Percentiles rank a stretch among this genome's conserved stretches.
These are phyloP conservation scores for Sporothrix dimorphospora DNA, from an alignment of 2,329 filamentous ascomycete genomes.

Conservation along the genomic window DNA sequence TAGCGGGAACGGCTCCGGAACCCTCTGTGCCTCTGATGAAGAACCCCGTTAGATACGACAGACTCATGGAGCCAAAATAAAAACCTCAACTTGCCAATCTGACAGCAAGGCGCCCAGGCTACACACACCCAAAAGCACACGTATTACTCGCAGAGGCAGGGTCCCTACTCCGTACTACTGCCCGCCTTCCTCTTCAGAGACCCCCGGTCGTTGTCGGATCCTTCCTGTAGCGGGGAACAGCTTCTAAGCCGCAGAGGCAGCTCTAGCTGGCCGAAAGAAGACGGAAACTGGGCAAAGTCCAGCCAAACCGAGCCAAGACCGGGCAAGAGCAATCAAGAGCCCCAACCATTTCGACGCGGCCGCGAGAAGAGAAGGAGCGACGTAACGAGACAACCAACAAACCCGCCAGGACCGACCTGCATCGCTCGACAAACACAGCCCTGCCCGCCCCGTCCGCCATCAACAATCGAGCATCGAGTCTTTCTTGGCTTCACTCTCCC, in stretches of 20 bases:
- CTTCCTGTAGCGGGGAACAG: conserved; percentile 18
- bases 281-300: conserved; percentile 13
- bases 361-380: background rate
- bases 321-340: conserved; percentile 16
- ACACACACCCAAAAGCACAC: background rate
- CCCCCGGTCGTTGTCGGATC: conserved; percentile 10
- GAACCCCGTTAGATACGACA: background rate
- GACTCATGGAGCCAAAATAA: background rate
- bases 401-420: conserved; percentile 7
- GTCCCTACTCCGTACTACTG: background rate
- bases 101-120: background rate
- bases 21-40: background rate
- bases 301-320: conserved; percentile 4
- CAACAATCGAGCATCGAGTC: conserved; percentile 11
- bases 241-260: conserved; percentile 20
- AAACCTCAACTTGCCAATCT: conserved; percentile 18
- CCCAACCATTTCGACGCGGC: background rate
- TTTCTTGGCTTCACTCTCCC: conserved; percentile 5
- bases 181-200: background rate
- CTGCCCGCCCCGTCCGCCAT: conserved; percentile 15
- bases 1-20: background rate
- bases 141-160: conserved; percentile 16
- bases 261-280: conserved; percentile 18
- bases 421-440: conserved; percentile 13
- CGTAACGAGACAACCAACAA: background rate